Evolutionary conservation across 306 rosid species (phyloP).

Genomic region (Phaseolus lunatus): DNA sequence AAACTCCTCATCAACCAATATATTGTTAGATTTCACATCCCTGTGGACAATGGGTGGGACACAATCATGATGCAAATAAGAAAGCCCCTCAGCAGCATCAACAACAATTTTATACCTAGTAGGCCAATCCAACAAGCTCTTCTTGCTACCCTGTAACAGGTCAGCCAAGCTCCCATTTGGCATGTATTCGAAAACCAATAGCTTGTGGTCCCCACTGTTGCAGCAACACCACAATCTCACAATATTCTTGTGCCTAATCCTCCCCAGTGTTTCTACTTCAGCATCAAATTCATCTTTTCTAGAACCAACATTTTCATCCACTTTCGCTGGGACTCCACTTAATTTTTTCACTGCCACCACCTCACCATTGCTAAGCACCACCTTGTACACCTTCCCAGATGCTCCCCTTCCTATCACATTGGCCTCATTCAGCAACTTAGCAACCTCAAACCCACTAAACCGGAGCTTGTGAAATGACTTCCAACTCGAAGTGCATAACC

Average conservation of each 20-base stretch:
- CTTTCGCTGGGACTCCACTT: conserved; percentile 51
- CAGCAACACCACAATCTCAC: conserved; percentile 77
- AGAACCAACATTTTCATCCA: conserved; percentile 19
- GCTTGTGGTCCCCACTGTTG: conserved; percentile 59
- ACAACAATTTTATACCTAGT: conserved; percentile 64
- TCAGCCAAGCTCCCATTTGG: conserved; percentile 81
- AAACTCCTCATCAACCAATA: conserved; percentile 66
- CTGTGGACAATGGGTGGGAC: conserved; percentile 78
- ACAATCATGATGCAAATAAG: conserved; percentile 79
- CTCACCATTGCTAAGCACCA: conserved; percentile 60
- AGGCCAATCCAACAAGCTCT: conserved; percentile 65
- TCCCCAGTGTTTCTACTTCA: conserved; percentile 79
- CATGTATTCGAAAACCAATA: conserved; percentile 76
- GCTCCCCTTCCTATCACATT: conserved; percentile 74
- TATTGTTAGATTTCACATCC: conserved; percentile 74
- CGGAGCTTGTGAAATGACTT: conserved; percentile 69
- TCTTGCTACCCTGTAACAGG: conserved; percentile 54
- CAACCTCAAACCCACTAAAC: conserved; percentile 66
- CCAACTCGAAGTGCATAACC: conserved; percentile 58
- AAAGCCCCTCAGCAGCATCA: conserved; percentile 80
- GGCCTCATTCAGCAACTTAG: conserved; percentile 60
- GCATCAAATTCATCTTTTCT: conserved; percentile 67
- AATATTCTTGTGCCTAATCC: conserved; percentile 76
- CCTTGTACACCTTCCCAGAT: conserved; percentile 81
- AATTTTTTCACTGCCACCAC: conserved; percentile 77